Conservation (phyloP, 1,139 yeast species). For the Arxiozyma slooffiae region DNA sequence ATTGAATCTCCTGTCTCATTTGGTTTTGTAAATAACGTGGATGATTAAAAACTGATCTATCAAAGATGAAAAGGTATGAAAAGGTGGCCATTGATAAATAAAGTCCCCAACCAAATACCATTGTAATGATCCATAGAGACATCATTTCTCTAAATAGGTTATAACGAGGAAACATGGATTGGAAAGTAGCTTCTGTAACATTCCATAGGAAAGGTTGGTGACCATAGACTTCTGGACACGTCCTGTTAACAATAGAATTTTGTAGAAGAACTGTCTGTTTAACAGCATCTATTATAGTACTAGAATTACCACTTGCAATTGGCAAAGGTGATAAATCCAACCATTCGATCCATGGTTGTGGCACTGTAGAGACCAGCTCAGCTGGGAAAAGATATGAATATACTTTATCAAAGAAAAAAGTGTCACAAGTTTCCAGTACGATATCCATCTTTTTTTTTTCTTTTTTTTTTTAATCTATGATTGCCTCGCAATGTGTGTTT, state of each 20-base stretch:
- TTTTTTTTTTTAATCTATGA: neutral
- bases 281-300: neutral
- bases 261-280: neutral
- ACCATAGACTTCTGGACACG: conserved; percentile 38
- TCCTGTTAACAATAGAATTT: neutral
- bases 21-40: conserved; percentile 94
- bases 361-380: conserved; percentile 33
- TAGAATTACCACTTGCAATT: neutral
- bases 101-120: conserved; percentile 74
- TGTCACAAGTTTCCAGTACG: conserved; percentile 70
- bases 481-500: neutral
- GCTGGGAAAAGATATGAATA: conserved; percentile 57
- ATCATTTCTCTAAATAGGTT: conserved; percentile 61
- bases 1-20: conserved; percentile 67
- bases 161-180: conserved; percentile 60
- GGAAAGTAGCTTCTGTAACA: conserved; percentile 45
- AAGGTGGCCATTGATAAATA: conserved; percentile 68
- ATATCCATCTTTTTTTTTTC: conserved; percentile 57
- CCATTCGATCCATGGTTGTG: conserved; percentile 23
- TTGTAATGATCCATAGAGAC: conserved; percentile 60
- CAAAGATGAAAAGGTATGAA: conserved; percentile 71
- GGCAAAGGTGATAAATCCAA: neutral
- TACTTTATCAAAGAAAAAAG: conserved; percentile 56
- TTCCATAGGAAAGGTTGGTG: conserved; percentile 39
- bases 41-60: conserved; percentile 82